phyloP scores from a whole-genome alignment of 75 land plant species.

The Picea glauca region DNA sequence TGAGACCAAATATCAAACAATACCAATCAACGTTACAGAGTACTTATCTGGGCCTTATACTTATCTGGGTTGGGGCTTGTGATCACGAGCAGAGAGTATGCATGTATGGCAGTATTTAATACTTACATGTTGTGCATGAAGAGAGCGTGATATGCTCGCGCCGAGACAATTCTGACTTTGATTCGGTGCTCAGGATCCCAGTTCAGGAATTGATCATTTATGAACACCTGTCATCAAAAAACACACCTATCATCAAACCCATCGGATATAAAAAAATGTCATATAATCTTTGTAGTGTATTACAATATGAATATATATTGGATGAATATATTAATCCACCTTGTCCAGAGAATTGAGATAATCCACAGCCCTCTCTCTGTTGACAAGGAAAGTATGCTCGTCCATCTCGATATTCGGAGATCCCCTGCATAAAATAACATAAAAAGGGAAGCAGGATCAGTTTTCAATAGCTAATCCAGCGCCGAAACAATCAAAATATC shows the following conservation, averaged over 20 bases:
- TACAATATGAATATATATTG: background rate
- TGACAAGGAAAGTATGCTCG: constrained; percentile 91
- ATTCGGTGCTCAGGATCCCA: constrained; percentile 91
- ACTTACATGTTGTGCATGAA: too few relatives aligned
- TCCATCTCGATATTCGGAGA: constrained; percentile 99
- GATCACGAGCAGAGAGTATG: too few relatives aligned
- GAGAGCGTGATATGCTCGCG: too few relatives aligned
- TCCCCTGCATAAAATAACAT: constrained; percentile 40
- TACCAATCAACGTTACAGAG: background rate
- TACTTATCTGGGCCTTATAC: too few relatives aligned
- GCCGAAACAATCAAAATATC: too few relatives aligned
- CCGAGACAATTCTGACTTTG: constrained; percentile 84
- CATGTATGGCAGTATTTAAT: too few relatives aligned
- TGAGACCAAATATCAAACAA: background rate
- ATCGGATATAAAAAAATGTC: too few relatives aligned
- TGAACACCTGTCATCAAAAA: constrained; percentile 58
- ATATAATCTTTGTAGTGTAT: too few relatives aligned
- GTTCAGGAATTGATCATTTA: constrained; percentile 94
- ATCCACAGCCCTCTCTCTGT: constrained; percentile 96
- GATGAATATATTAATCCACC: constrained; percentile 24
- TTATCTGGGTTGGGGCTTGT: too few relatives aligned
- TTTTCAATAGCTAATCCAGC: too few relatives aligned
- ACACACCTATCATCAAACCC: background rate
- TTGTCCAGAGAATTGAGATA: constrained; percentile 93
- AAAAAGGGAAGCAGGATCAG: too few relatives aligned